Evolutionary conservation across 176 grass and related monocot genomes (phyloP), one percentile per base, ranked within the genome.

Genomic region (Guadua angustifolia): DNA sequence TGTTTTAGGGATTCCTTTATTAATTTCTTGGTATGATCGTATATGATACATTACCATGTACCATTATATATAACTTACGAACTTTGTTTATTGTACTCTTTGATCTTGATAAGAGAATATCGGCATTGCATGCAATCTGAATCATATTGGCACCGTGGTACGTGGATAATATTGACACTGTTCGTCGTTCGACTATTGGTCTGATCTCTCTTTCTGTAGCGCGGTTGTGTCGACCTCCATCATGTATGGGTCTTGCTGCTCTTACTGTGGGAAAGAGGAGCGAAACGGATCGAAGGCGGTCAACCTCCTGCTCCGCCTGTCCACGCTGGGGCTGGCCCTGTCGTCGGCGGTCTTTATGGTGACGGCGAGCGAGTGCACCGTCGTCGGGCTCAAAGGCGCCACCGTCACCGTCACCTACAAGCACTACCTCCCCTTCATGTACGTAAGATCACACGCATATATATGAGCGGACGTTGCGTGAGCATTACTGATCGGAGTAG

Each of bases 271-370:
- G 16, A 24, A 21, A 10, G 72, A 55, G 3, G 52, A 38, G 43
- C 16, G 7, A 2, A 83, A 88, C 1, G 86, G 73, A 7, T 78
- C 73, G 33, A 55, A 71, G 55, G 45, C 46, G 73, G 4, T 59
- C 44, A 72, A 14, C 73, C 35, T 78, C 12, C 35, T 88, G 11
- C 36, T 83, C 73, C 86, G 86, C 33, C 43, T 88, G 1, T 43
- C 43, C 44, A 63, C 42, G 0, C 17, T 83, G 44, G 35, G 0
- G 10, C 66, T 88, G 24, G 64, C 73, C 22, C 53, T 88, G 55
- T 16, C 73, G 15, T 78, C 86, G 5, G 74, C 87, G 0, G 39
- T 84, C 19, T 0, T 79, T 25, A 84, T 88, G 87, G 87, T 49
- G 43, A 72, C 55, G 15, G 74, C 73, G 0, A 71, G 75, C 59